A percentile compares a stretch with the other conserved stretches of the same genome.
Conservation (phyloP, 495 filamentous ascomycete genomes). For the Aspergillus egyptiacus region DNA sequence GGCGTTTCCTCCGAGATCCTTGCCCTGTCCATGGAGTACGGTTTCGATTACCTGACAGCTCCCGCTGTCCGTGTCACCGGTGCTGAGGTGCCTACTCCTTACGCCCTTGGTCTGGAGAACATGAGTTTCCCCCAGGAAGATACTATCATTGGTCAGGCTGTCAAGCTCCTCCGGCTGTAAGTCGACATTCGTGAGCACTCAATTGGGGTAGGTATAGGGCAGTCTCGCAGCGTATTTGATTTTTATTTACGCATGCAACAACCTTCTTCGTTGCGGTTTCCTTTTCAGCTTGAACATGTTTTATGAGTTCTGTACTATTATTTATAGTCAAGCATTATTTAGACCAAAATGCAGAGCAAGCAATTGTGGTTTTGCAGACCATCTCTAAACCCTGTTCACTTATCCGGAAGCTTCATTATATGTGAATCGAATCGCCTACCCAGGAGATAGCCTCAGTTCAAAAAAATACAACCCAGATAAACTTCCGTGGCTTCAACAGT, state of each 20-base stretch:
- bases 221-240: conserved; percentile 26
- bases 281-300: conserved; percentile 23
- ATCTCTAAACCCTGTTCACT: too few species aligned
- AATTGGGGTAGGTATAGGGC: conserved; percentile 7
- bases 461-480: background rate
- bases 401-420: too few species aligned
- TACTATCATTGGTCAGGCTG: conserved; percentile 74
- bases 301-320: conserved; percentile 39
- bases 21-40: conserved; percentile 93
- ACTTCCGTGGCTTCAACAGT: too few species aligned
- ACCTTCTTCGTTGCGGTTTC: conserved; percentile 1
- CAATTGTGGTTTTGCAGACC: background rate
- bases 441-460: too few species aligned
- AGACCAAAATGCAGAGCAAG: conserved; percentile 10
- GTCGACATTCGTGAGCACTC: conserved; percentile 14
- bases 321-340: conserved; percentile 27
- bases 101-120: conserved; percentile 80
- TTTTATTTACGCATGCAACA: conserved; percentile 29
- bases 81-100: conserved; percentile 93
- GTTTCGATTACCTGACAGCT: conserved; percentile 92
- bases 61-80: conserved; percentile 90
- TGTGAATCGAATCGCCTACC: too few species aligned
- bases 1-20: conserved; percentile 89
- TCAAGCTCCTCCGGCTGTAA: conserved; percentile 76
- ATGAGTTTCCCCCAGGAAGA: conserved; percentile 87